These are phyloP conservation scores for Dalechampia spathulata DNA, from an alignment of 441 rosid genomes.

Conservation along the genomic window DNA sequence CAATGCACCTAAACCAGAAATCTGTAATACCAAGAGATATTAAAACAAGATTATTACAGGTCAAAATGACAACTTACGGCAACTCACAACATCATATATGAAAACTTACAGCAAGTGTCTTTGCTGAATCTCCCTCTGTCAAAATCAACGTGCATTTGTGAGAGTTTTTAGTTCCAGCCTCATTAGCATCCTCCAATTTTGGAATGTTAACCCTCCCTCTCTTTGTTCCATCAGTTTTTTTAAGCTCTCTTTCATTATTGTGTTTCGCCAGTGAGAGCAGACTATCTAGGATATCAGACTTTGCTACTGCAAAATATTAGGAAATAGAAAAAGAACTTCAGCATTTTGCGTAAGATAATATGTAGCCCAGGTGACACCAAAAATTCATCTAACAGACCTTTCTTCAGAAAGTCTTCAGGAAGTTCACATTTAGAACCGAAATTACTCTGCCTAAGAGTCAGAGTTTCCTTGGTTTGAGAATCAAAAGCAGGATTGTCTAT, in stretches of 20 bases:
- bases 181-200: conserved; percentile 88
- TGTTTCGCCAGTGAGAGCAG: conserved; percentile 87
- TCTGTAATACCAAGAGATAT: conserved; percentile 25
- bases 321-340: not conserved
- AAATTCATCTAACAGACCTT: conserved; percentile 36
- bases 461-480: conserved; percentile 97
- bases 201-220: conserved; percentile 48
- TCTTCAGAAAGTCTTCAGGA: conserved; percentile 71
- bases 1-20: conserved; percentile 66
- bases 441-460: conserved; percentile 93
- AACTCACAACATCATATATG: conserved; percentile 48
- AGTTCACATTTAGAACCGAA: conserved; percentile 94
- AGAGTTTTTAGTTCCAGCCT: conserved; percentile 82
- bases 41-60: not conserved
- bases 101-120: conserved; percentile 80
- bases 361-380: not conserved
- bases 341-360: not conserved
- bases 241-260: conserved; percentile 81
- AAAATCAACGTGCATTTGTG: conserved; percentile 74
- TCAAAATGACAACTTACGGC: not conserved
- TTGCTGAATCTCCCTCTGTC: conserved; percentile 99
- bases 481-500: conserved; percentile 98
- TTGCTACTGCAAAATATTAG: conserved; percentile 44
- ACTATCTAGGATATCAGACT: conserved; percentile 76
- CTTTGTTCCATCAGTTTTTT: conserved; percentile 88